Percentiles rank a stretch among this genome's conserved stretches.
Conservation (phyloP, 306 rosid genomes). For the Dryas alaskensis region DNA sequence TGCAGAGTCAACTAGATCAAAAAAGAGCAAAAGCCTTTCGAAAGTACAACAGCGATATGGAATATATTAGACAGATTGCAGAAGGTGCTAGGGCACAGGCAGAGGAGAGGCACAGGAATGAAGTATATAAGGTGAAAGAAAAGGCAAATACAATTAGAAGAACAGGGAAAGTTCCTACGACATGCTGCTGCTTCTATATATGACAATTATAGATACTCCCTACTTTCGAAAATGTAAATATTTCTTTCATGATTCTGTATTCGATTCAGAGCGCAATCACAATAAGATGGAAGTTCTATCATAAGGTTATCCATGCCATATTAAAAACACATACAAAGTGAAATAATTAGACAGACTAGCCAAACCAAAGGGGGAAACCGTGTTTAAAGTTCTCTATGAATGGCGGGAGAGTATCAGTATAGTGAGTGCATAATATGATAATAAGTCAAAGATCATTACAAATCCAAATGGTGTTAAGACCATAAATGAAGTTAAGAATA, state of each 20-base stretch:
- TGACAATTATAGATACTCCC: slow-evolving; percentile 3
- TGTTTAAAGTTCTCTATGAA: too few species aligned
- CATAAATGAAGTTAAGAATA: not conserved
- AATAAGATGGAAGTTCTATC: slow-evolving; percentile 10
- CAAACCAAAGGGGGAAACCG: too few species aligned
- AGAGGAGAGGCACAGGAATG: slow-evolving; percentile 32
- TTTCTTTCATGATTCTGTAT: slow-evolving; percentile 24
- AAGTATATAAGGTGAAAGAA: slow-evolving; percentile 42
- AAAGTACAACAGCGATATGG: slow-evolving; percentile 25
- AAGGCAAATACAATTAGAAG: slow-evolving; percentile 55
- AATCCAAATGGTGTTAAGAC: not conserved
- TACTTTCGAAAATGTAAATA: slow-evolving; percentile 18
- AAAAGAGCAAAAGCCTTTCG: slow-evolving; percentile 36
- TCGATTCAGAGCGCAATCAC: slow-evolving; percentile 7
- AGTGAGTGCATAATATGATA: too few species aligned
- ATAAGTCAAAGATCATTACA: too few species aligned
- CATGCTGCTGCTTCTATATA: slow-evolving; percentile 57
- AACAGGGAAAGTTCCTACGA: slow-evolving; percentile 53
- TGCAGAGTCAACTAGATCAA: slow-evolving; percentile 39
- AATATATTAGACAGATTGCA: slow-evolving; percentile 40
- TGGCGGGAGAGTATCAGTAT: too few species aligned
- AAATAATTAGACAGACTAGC: too few species aligned
- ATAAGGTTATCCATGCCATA: not conserved
- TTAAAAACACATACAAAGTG: not conserved
- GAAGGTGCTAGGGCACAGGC: slow-evolving; percentile 56